Percentiles rank a stretch among this genome's conserved stretches.
Evolutionary conservation across 768 basidiomycete genomes (phyloP).

Genomic region (Collybia mongolica): DNA sequence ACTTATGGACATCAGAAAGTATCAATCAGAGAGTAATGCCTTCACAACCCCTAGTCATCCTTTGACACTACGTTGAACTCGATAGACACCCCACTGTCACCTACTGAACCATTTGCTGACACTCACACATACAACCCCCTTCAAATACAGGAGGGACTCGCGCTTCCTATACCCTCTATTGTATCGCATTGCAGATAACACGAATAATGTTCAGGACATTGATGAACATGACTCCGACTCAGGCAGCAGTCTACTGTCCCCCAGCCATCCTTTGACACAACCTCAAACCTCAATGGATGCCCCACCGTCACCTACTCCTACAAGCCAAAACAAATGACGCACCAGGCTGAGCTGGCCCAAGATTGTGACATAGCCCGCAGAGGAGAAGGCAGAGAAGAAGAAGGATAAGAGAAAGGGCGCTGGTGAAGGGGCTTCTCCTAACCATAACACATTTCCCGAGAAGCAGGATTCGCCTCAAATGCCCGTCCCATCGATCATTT

Average conservation of each 20-base stretch:
- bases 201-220: slow-evolving; percentile 3
- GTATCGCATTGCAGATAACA: slow-evolving; percentile 5
- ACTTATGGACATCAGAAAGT: too few relatives aligned
- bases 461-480: slow-evolving; percentile 15
- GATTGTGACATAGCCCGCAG: slow-evolving; percentile 30
- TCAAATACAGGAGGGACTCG: background rate
- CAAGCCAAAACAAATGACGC: slow-evolving; percentile 24
- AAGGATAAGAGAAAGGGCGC: slow-evolving; percentile 21
- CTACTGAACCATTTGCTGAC: too few relatives aligned
- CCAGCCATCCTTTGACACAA: slow-evolving; percentile 21
- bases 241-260: slow-evolving; percentile 20
- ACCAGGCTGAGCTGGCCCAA: slow-evolving; percentile 35
- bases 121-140: background rate
- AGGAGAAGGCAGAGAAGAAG: slow-evolving; percentile 12
- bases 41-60: too few relatives aligned
- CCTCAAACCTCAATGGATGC: background rate
- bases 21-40: too few relatives aligned
- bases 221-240: background rate
- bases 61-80: too few relatives aligned
- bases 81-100: too few relatives aligned
- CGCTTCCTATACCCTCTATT: slow-evolving; percentile 6
- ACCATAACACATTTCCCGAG: slow-evolving; percentile 18
- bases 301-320: slow-evolving; percentile 23
- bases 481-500: slow-evolving; percentile 32
- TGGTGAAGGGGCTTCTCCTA: slow-evolving; percentile 20